Percentiles rank a stretch among this genome's conserved stretches.
Evolutionary conservation across 73 alveolate species (phyloP).

Genomic region (Vitrella brassicaformis): DNA sequence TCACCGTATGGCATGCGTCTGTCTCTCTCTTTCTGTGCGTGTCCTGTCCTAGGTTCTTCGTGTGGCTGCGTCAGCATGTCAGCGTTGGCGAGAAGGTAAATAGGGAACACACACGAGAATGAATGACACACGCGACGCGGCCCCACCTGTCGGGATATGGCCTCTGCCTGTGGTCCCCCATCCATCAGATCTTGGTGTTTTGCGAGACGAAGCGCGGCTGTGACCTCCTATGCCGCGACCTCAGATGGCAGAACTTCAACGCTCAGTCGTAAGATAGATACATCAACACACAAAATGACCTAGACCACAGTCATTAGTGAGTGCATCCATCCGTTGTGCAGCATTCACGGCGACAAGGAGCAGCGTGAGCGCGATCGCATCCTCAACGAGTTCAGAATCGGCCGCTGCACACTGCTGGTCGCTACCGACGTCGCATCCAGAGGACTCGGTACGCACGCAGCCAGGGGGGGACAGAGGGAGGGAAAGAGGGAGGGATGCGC

Average conservation of each 20-base stretch:
- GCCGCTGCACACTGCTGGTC: slow-evolving; percentile 54
- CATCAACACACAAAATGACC: too few species aligned
- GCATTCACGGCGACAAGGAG: slow-evolving; percentile 55
- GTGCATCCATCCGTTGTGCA: slow-evolving; percentile 35
- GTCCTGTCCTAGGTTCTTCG: background rate
- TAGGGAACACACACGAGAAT: too few species aligned
- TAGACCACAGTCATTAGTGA: too few species aligned
- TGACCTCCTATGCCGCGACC: slow-evolving; percentile 53
- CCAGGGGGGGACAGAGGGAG: background rate
- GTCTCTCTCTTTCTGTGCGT: too few species aligned
- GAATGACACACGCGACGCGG: too few species aligned
- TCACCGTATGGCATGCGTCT: too few species aligned
- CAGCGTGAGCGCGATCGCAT: slow-evolving; percentile 57
- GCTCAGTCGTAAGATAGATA: too few species aligned
- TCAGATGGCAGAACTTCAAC: too few species aligned
- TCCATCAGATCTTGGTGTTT: slow-evolving; percentile 47
- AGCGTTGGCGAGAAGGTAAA: background rate
- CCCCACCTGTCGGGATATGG: too few species aligned
- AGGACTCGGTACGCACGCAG: slow-evolving; percentile 35
- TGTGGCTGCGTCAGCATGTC: background rate
- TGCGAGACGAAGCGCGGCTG: slow-evolving; percentile 66
- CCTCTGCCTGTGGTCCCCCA: too few species aligned
- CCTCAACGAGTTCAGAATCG: slow-evolving; percentile 49
- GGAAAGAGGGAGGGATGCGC: background rate
- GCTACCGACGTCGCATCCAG: slow-evolving; percentile 88